Evolutionary conservation across 164 flowering plant species (phyloP).

Genomic region (Vitis riparia): DNA sequence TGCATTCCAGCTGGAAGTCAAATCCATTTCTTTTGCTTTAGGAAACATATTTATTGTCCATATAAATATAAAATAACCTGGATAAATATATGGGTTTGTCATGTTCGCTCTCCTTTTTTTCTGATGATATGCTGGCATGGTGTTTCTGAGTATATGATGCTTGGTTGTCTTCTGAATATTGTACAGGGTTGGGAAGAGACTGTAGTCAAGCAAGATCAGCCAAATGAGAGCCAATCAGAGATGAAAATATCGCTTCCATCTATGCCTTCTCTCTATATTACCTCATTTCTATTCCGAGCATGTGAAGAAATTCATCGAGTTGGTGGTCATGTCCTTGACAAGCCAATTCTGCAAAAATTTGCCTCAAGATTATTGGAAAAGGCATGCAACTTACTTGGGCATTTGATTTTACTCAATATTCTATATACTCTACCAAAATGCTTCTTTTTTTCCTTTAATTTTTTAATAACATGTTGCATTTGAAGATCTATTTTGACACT

Average conservation of each 20-base stretch:
- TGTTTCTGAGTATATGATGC: background rate
- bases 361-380: conserved; percentile 64
- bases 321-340: conserved; percentile 97
- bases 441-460: no score
- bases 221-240: conserved; percentile 61
- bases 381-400: conserved; percentile 38
- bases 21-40: no score
- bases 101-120: background rate
- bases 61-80: no score
- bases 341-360: conserved; percentile 68
- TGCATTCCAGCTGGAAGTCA: no score
- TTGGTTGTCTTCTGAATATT: conserved; percentile 16
- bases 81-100: background rate
- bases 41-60: no score
- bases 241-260: conserved; percentile 92
- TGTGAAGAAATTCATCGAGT: conserved; percentile 91
- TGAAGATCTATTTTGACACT: background rate
- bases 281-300: conserved; percentile 75
- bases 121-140: no score
- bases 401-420: background rate
- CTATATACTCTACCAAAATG: background rate
- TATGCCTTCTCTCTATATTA: conserved; percentile 83
- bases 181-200: conserved; percentile 96
- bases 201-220: conserved; percentile 72
- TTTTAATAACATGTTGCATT: background rate